A percentile compares a stretch with the other conserved stretches of the same genome.
Conservation (phyloP, 176 grass and related monocot species). For the Oryza meyeriana region DNA sequence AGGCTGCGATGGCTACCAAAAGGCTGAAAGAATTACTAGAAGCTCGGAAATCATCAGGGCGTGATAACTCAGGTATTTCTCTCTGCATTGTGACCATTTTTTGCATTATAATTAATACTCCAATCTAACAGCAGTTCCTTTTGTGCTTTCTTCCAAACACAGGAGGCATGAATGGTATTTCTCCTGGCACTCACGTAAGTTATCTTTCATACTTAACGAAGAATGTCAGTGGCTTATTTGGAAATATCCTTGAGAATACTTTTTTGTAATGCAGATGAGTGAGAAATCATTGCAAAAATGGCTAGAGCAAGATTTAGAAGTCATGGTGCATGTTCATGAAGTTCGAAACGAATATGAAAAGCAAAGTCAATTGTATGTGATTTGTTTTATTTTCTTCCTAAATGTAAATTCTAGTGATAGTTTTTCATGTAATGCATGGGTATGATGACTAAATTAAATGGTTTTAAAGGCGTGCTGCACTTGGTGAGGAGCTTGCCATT, state of each 20-base stretch:
- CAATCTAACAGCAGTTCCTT: conserved; percentile 36
- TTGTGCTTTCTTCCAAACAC: conserved; percentile 37
- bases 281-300: conserved; percentile 89
- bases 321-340: conserved; percentile 97
- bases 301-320: conserved; percentile 98
- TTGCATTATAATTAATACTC: conserved; percentile 16
- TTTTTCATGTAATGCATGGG: not conserved
- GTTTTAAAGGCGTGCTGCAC: conserved; percentile 68
- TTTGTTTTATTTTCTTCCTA: conserved; percentile 19
- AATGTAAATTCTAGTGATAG: not conserved
- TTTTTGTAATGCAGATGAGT: conserved; percentile 59
- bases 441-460: conserved; percentile 3
- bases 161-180: conserved; percentile 67
- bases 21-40: conserved; percentile 96
- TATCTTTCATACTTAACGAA: conserved; percentile 20
- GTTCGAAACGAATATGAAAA: conserved; percentile 96
- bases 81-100: not conserved
- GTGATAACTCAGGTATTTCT: conserved; percentile 66
- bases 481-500: conserved; percentile 90
- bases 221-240: conserved; percentile 25
- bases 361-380: conserved; percentile 87
- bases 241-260: conserved; percentile 19
- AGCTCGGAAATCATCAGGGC: conserved; percentile 82
- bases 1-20: conserved; percentile 98
- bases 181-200: conserved; percentile 76